phyloP scores from a whole-genome alignment of 1,284 basidiomycete species.

The Austroboletus olivaceoglutinosus region DNA sequence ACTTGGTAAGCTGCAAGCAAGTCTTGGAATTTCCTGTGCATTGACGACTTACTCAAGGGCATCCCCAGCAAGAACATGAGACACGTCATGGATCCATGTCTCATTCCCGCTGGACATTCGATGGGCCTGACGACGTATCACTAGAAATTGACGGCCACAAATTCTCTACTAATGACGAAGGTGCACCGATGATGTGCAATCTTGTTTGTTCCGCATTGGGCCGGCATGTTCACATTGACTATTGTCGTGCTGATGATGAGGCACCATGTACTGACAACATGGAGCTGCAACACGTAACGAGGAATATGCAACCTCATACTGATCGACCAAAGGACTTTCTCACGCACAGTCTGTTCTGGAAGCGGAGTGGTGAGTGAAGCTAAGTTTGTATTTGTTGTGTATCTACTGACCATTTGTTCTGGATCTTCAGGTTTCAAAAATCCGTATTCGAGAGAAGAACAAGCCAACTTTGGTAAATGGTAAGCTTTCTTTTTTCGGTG shows the following conservation, averaged over 20 bases:
- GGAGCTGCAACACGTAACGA: constrained; percentile 47
- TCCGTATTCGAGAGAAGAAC: constrained; percentile 58
- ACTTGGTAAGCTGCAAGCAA: too few relatives aligned
- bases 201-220: constrained; percentile 55
- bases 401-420: not conserved
- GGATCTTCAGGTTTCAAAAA: constrained; percentile 39
- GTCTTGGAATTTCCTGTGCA: too few relatives aligned
- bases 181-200: constrained; percentile 64
- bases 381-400: not conserved
- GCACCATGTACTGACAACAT: constrained; percentile 38
- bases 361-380: constrained; percentile 47
- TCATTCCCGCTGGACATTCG: constrained; percentile 52
- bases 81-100: constrained; percentile 67
- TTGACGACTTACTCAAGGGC: too few relatives aligned
- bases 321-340: constrained; percentile 51
- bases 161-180: constrained; percentile 55
- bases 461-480: constrained; percentile 54
- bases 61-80: constrained; percentile 58
- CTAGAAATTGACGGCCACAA: constrained; percentile 55
- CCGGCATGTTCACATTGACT: constrained; percentile 55
- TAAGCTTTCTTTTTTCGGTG: constrained; percentile 14
- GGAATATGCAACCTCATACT: constrained; percentile 46
- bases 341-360: constrained; percentile 57
- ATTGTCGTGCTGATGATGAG: constrained; percentile 45
- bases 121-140: constrained; percentile 43